These are phyloP conservation scores for Geranomyces variabilis DNA, from an alignment of 192 early-diverging fungal species.

Conservation along the genomic window DNA sequence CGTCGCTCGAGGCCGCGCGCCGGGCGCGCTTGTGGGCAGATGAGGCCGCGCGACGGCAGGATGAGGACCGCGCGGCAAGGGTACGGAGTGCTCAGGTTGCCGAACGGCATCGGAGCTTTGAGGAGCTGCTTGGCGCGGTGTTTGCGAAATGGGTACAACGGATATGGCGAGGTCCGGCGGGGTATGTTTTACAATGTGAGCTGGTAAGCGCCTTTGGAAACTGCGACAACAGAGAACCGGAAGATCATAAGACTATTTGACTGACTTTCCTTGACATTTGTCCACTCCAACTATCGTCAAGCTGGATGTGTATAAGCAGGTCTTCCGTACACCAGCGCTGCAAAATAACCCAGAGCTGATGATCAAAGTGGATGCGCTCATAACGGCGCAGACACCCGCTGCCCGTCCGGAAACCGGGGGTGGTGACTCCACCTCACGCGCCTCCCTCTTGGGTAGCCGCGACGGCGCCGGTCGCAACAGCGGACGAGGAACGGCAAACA, in stretches of 20 bases:
- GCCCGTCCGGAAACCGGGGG: neutral
- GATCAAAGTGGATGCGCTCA: slow-evolving; percentile 14
- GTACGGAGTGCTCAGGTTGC: slow-evolving; percentile 39
- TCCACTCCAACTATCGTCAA: neutral
- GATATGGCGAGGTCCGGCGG: slow-evolving; percentile 43
- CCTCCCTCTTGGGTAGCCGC: neutral
- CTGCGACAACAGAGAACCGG: neutral
- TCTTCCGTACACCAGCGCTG: slow-evolving; percentile 10
- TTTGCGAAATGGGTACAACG: slow-evolving; percentile 49
- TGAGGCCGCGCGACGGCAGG: slow-evolving; percentile 43
- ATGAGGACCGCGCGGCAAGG: slow-evolving; percentile 40
- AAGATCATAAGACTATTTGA: neutral
- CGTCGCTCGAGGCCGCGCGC: slow-evolving; percentile 46
- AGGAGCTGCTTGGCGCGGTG: slow-evolving; percentile 45
- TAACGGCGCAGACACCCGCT: slow-evolving; percentile 17
- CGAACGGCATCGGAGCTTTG: slow-evolving; percentile 40
- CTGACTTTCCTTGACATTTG: neutral
- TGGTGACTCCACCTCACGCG: neutral
- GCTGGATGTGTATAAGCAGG: slow-evolving; percentile 25
- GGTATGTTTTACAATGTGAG: slow-evolving; percentile 42
- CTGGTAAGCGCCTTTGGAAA: slow-evolving; percentile 35
- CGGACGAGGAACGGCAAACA: neutral
- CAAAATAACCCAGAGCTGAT: slow-evolving; percentile 30
- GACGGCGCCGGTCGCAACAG: neutral
- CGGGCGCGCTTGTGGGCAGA: slow-evolving; percentile 45